Conservation (phyloP, 2,329 filamentous ascomycete genomes). For the Leptographium wingfieldii region DNA sequence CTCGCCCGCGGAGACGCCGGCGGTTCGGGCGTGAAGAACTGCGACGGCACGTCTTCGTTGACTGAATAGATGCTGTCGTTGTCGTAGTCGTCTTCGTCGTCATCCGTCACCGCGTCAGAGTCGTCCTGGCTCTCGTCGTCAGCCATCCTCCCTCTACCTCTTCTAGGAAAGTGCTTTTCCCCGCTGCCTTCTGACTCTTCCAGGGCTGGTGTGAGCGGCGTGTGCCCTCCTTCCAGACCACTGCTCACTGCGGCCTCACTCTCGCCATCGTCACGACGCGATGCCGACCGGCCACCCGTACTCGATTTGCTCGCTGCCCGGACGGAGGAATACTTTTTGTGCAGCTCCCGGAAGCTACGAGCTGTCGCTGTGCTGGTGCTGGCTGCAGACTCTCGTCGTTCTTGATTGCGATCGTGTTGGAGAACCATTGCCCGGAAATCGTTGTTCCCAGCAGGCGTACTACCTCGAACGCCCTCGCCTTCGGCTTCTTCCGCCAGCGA, state of each 20-base stretch:
- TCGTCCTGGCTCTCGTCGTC: neutral
- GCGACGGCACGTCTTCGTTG: constrained; percentile 18
- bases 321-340: constrained; percentile 45
- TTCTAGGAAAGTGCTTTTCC: constrained; percentile 18
- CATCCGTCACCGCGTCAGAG: neutral
- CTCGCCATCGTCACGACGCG: constrained; percentile 26
- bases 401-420: constrained; percentile 25
- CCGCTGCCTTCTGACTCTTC: constrained; percentile 17
- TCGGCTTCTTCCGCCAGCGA: neutral
- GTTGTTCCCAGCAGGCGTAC: neutral
- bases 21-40: constrained; percentile 30
- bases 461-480: neutral
- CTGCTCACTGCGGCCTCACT: constrained; percentile 49
- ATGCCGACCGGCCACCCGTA: neutral
- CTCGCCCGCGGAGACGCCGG: constrained; percentile 18
- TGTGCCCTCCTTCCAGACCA: constrained; percentile 48
- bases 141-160: neutral
- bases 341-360: constrained; percentile 50
- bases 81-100: neutral
- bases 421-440: constrained; percentile 43
- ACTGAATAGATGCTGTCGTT: constrained; percentile 9
- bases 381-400: constrained; percentile 47
- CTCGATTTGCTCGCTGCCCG: constrained; percentile 27
- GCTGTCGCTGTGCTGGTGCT: constrained; percentile 57
- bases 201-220: constrained; percentile 37